A percentile compares a stretch with the other conserved stretches of the same genome.
Conservation (phyloP, 176 grass and related monocot genomes). For the Guadua angustifolia region DNA sequence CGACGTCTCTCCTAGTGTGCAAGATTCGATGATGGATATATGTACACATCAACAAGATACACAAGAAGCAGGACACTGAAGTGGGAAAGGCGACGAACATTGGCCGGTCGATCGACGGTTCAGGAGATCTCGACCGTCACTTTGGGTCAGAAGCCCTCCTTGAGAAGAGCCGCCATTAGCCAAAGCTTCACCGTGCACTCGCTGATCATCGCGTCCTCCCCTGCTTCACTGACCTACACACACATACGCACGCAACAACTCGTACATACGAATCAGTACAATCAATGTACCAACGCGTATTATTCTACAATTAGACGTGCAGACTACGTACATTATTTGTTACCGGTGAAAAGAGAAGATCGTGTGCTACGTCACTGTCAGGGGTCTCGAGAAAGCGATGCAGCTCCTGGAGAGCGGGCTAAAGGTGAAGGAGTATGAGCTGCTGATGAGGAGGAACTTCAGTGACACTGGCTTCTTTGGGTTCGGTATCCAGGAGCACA, state of each 20-base stretch:
- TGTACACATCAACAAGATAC: background rate
- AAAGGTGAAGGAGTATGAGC: too few species aligned
- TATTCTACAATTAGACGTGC: background rate
- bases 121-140: conserved; percentile 34
- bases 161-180: conserved; percentile 59
- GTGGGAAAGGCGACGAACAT: background rate
- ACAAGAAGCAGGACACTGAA: background rate
- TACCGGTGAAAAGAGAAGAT: too few species aligned
- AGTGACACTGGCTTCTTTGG: too few species aligned
- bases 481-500: too few species aligned
- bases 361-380: too few species aligned
- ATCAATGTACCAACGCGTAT: background rate
- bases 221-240: conserved; percentile 35
- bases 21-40: background rate
- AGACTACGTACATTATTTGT: background rate
- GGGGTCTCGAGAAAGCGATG: too few species aligned
- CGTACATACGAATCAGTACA: background rate
- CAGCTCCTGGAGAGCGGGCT: too few species aligned
- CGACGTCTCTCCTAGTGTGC: too few species aligned
- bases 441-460: too few species aligned
- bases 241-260: background rate
- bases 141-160: conserved; percentile 50
- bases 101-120: background rate
- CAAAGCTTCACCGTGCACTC: conserved; percentile 49
- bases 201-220: conserved; percentile 29